A percentile compares a stretch with the other conserved stretches of the same genome.
Conservation (phyloP, 106 monocot species). For the Dioscorea alata region DNA sequence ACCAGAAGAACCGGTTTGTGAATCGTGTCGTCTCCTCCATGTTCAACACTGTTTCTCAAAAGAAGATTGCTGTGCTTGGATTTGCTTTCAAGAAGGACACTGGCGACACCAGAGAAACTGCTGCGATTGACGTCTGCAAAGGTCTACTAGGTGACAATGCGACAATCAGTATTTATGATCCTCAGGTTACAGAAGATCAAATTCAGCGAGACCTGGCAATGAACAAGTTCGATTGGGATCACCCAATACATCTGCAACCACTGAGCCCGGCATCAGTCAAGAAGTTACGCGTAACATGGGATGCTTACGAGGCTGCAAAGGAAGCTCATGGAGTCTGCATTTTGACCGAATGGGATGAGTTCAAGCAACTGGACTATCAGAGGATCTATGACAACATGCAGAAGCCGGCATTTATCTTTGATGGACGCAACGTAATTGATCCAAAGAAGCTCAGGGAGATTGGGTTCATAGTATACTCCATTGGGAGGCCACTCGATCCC, state of each 20-base stretch:
- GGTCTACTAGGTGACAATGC: constrained; percentile 40
- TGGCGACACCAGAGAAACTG: constrained; percentile 43
- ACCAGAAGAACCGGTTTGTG: constrained; percentile 41
- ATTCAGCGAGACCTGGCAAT: constrained; percentile 43
- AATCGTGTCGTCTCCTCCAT: constrained; percentile 38
- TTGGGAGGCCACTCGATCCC: constrained; percentile 39
- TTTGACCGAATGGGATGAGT: constrained; percentile 50
- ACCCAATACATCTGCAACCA: constrained; percentile 38
- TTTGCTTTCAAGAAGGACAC: constrained; percentile 56
- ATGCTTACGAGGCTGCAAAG: constrained; percentile 35
- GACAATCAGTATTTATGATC: constrained; percentile 32
- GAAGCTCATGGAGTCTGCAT: constrained; percentile 40
- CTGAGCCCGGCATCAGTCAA: constrained; percentile 33
- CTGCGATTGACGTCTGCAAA: constrained; percentile 47
- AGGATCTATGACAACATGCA: constrained; percentile 35
- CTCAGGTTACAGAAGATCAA: constrained; percentile 41
- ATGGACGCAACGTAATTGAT: constrained; percentile 39
- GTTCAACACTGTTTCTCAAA: constrained; percentile 35
- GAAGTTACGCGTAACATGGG: constrained; percentile 26
- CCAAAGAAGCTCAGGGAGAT: constrained; percentile 35
- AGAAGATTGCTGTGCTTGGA: constrained; percentile 43
- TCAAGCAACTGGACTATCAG: constrained; percentile 34
- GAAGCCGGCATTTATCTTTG: constrained; percentile 45
- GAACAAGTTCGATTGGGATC: constrained; percentile 51
- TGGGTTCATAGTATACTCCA: constrained; percentile 46